Evolutionary conservation across 345 rosid species (phyloP).

Genomic region (Hypericum perforatum): DNA sequence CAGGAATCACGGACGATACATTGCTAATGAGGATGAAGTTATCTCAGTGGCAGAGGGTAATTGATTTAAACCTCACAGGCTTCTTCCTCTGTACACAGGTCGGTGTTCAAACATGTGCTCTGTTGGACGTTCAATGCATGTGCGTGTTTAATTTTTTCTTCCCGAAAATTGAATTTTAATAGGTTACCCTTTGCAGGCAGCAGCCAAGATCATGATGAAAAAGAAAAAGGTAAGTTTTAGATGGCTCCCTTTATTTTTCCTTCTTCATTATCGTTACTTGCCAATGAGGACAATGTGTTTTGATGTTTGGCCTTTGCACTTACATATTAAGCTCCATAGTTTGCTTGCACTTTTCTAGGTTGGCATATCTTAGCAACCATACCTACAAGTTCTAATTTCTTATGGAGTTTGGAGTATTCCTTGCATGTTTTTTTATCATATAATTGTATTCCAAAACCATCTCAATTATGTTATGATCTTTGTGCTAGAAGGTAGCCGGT

Average conservation of each 20-base stretch:
- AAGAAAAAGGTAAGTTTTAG: constrained; percentile 52
- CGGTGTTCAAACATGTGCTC: constrained; percentile 10
- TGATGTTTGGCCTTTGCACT: not conserved
- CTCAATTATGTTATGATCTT: too few relatives aligned
- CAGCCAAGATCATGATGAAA: constrained; percentile 91
- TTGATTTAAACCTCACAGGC: constrained; percentile 88
- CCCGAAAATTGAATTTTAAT: constrained; percentile 13
- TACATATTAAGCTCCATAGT: too few relatives aligned
- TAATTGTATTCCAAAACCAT: too few relatives aligned
- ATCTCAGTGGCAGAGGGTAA: constrained; percentile 90
- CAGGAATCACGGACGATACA: constrained; percentile 85
- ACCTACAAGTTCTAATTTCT: too few relatives aligned
- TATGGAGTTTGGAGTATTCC: too few relatives aligned
- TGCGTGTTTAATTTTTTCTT: not conserved
- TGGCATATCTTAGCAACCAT: too few relatives aligned
- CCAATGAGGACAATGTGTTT: not conserved
- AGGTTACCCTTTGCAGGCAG: constrained; percentile 61
- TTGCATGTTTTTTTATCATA: too few relatives aligned
- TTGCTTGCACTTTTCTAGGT: too few relatives aligned
- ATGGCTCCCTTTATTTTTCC: not conserved
- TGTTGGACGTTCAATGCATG: constrained; percentile 1
- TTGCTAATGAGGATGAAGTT: constrained; percentile 90
- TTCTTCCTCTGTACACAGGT: constrained; percentile 97
- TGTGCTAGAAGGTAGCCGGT: too few relatives aligned
- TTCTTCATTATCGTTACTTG: not conserved